phyloP scores from a whole-genome alignment of 1,139 yeast genomes.

The Spathaspora jeffriesii region DNA sequence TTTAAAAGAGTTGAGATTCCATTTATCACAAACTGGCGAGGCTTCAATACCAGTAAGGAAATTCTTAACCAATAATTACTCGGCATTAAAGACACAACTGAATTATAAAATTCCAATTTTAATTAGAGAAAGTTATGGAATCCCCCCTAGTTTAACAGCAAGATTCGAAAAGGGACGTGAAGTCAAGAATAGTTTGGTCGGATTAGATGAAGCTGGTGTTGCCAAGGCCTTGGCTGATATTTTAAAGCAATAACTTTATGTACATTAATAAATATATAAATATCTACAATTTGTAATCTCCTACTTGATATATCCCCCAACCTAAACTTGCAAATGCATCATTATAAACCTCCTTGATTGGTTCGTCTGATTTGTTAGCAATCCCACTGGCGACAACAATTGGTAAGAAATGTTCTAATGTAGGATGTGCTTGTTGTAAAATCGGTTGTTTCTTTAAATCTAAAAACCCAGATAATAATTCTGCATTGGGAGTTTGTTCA shows the following conservation, averaged over 20 bases:
- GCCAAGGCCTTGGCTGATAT: constrained; percentile 36
- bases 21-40: constrained; percentile 74
- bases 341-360: constrained; percentile 47
- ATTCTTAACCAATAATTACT: constrained; percentile 63
- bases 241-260: constrained; percentile 23
- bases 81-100: constrained; percentile 52
- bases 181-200: constrained; percentile 42
- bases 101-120: constrained; percentile 59
- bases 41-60: constrained; percentile 66
- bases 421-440: constrained; percentile 64
- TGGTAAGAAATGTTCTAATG: constrained; percentile 74
- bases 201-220: constrained; percentile 45
- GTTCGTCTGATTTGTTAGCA: constrained; percentile 29
- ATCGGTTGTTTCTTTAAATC: constrained; percentile 25
- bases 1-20: constrained; percentile 77
- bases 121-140: constrained; percentile 74
- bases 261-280: neutral
- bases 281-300: constrained; percentile 8
- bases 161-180: constrained; percentile 59
- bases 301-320: constrained; percentile 66
- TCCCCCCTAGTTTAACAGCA: constrained; percentile 72
- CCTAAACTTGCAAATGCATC: constrained; percentile 51
- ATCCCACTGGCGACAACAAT: constrained; percentile 69
- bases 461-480: constrained; percentile 14
- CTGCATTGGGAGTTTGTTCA: constrained; percentile 3